phyloP scores from a whole-genome alignment of 768 basidiomycete genomes.

The Mycena belliarum region DNA sequence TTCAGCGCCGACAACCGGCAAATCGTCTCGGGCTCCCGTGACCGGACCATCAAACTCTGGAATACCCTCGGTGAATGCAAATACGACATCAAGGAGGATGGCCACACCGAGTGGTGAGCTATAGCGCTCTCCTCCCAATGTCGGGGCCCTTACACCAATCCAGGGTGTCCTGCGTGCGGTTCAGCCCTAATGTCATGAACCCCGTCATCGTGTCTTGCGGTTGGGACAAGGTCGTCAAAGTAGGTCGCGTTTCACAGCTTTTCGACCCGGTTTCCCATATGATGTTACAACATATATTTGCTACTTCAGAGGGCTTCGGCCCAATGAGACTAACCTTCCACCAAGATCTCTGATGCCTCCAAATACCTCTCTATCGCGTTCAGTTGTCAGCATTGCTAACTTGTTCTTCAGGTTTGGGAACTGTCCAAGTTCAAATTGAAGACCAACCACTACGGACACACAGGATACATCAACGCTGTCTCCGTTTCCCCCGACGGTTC shows the following conservation, averaged over 20 bases:
- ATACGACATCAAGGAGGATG: constrained; percentile 98
- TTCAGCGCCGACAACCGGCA: constrained; percentile 99
- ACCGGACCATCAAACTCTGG: constrained; percentile 98
- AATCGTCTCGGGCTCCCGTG: constrained; percentile 97
- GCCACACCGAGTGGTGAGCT: constrained; percentile 89
- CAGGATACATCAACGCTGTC: constrained; percentile 97
- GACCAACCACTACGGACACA: constrained; percentile 99
- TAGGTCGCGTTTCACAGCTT: constrained; percentile 39
- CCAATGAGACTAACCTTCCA: constrained; percentile 74
- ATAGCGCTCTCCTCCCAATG: not conserved
- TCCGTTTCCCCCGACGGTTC: constrained; percentile 99
- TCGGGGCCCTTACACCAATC: not conserved
- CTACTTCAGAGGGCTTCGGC: constrained; percentile 78
- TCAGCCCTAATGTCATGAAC: constrained; percentile 96
- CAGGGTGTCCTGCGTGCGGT: constrained; percentile 99
- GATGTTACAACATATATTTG: constrained; percentile 65
- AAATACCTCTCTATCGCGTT: constrained; percentile 16
- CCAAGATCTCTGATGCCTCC: constrained; percentile 70
- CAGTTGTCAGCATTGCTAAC: constrained; percentile 6
- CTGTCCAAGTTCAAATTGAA: constrained; percentile 99
- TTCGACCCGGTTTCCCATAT: constrained; percentile 26
- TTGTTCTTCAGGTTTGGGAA: constrained; percentile 86
- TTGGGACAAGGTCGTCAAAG: constrained; percentile 99
- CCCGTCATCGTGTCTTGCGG: constrained; percentile 98
- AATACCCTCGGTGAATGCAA: constrained; percentile 99